phyloP scores from a whole-genome alignment of 192 early-diverging fungal genomes.

The Umbelopsis sp. region DNA sequence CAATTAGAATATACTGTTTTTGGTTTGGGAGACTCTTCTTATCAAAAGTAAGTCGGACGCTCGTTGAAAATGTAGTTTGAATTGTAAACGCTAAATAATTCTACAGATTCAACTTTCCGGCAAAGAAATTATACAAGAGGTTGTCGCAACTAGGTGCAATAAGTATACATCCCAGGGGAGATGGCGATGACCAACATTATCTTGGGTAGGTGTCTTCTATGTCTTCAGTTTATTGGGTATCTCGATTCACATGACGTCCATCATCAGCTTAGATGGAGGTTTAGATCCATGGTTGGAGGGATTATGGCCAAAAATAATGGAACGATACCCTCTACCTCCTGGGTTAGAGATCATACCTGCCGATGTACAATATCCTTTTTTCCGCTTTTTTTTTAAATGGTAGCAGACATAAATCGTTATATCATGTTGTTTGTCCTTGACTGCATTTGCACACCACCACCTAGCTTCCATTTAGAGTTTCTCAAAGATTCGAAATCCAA shows the following conservation, averaged over 20 bases:
- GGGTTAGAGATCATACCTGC: constrained; percentile 57
- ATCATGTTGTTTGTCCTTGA: constrained; percentile 3
- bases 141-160: constrained; percentile 83
- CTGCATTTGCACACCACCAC: constrained; percentile 21
- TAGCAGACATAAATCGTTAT: not conserved
- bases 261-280: constrained; percentile 74
- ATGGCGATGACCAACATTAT: constrained; percentile 97
- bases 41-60: constrained; percentile 62
- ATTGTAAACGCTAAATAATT: not conserved
- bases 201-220: constrained; percentile 60
- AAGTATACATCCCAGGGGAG: constrained; percentile 70
- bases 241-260: not conserved
- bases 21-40: constrained; percentile 95
- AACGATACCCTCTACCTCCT: constrained; percentile 61
- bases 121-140: constrained; percentile 88
- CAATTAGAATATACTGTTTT: constrained; percentile 84
- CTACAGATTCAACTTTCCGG: constrained; percentile 87
- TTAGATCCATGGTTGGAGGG: constrained; percentile 85
- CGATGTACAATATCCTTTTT: constrained; percentile 47
- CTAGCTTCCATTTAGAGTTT: constrained; percentile 54
- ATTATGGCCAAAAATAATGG: constrained; percentile 73
- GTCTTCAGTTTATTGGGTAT: not conserved
- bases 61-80: not conserved
- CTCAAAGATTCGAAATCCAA: constrained; percentile 23
- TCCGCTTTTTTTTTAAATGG: not conserved